Evolutionary conservation across 177 flowering plant species (phyloP).

Genomic region (Vitis hybrid): DNA sequence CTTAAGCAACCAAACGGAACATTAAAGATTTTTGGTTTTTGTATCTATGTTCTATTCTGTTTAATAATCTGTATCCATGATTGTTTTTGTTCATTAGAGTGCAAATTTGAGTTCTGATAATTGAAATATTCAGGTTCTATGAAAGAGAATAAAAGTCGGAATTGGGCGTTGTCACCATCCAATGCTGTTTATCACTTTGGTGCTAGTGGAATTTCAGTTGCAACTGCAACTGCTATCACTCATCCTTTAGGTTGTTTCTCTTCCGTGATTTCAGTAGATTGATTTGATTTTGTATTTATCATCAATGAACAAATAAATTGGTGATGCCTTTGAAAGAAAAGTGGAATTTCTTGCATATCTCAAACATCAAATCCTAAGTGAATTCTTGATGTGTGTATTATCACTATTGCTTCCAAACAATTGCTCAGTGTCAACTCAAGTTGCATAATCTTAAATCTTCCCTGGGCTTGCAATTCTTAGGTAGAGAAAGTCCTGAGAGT

Average conservation of each 20-base stretch:
- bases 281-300: background rate
- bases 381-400: no score
- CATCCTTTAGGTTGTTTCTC: constrained; percentile 79
- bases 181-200: constrained; percentile 59
- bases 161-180: constrained; percentile 41
- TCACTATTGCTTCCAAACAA: no score
- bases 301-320: background rate
- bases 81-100: background rate
- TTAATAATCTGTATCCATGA: background rate
- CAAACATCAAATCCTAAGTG: no score
- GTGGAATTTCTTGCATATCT: no score
- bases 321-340: no score
- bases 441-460: no score
- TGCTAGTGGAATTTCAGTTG: constrained; percentile 81
- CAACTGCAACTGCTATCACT: constrained; percentile 73
- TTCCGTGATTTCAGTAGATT: background rate
- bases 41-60: background rate
- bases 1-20: background rate
- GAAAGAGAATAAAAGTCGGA: constrained; percentile 24
- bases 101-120: constrained; percentile 2
- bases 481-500: no score
- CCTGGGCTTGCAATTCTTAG: no score
- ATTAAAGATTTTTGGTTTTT: no score
- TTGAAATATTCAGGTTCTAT: constrained; percentile 6
- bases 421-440: no score